Evolutionary conservation across 2,329 filamentous ascomycete genomes (phyloP), one percentile per base, ranked within the genome.

Genomic region (Aspergillus ustus): DNA sequence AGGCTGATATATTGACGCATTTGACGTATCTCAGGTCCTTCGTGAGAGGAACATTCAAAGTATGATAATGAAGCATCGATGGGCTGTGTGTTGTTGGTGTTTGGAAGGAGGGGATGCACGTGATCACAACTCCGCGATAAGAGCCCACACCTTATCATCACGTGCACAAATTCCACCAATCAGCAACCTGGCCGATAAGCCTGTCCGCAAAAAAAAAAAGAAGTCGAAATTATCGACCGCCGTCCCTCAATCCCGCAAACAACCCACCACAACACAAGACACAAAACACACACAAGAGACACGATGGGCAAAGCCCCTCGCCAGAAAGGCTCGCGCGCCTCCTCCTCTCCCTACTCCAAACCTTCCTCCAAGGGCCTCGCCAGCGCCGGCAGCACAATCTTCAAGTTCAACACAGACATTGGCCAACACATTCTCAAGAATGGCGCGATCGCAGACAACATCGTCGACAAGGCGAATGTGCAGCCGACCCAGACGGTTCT

Each of bases 401-500:
- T 98, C 87, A 96, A 96, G 77, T 96, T 97, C 87, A 97, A 96
- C 83, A 95, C 91, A 70, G 87, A 94, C 76, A 87, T 95, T 67
- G 93, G 94, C 70, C 88, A 91, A 74, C 92, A 98, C 77, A 95
- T 99, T 64, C 85, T 98, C 67, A 97, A 97, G 77, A 96, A 96
- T 77, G 91, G 91, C 1, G 91, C 91, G 71, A 90, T 96, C 52
- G 90, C 91, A 4, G 88, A 91, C 73, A 88, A 63, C 19, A 94
- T 95, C 69, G 91, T 94, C 34, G 84, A 90, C 69, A 98, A 98
- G 81, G 91, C 93, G 17, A 87, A 90, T 70, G 84, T 99, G 44
- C 97, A 97, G 75, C 93, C 95, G 60, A 94, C 91, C 37, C 55
- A 92, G 76, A 87, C 89, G 1, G 94, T 98, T 2, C 88, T 98